phyloP scores from a whole-genome alignment of 345 rosid species.

The Streptanthus diversifolius region DNA sequence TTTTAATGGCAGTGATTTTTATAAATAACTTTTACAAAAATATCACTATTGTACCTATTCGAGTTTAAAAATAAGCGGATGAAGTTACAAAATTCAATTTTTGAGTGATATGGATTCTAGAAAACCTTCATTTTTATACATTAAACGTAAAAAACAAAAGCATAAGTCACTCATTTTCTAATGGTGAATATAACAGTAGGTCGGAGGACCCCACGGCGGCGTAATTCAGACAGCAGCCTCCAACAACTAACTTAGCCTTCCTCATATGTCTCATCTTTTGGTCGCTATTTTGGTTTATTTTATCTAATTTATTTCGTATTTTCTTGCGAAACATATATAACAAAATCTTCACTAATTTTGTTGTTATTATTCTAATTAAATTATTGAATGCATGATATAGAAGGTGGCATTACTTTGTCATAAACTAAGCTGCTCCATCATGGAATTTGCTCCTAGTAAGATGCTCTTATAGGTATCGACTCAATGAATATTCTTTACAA shows the following conservation, averaged over 20 bases:
- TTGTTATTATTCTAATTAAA: neutral
- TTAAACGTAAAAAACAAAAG: neutral
- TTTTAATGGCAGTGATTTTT: neutral
- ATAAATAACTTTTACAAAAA: neutral
- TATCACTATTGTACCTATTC: neutral
- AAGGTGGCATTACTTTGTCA: constrained; percentile 8
- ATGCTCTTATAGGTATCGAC: constrained; percentile 28
- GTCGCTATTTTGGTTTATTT: neutral
- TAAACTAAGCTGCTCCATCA: neutral
- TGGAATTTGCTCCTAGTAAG: constrained; percentile 30
- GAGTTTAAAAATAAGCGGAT: neutral
- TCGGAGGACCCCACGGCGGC: constrained; percentile 35
- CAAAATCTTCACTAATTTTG: neutral
- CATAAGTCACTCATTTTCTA: neutral
- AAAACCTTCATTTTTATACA: neutral
- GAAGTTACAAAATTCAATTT: neutral
- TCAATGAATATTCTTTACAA: constrained; percentile 15
- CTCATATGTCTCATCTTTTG: constrained; percentile 29
- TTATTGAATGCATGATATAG: neutral
- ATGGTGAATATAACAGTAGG: constrained; percentile 1
- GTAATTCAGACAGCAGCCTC: constrained; percentile 34
- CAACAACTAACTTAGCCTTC: constrained; percentile 34
- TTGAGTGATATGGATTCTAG: neutral
- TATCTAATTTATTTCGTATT: neutral
- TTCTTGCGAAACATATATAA: constrained; percentile 5